phyloP scores from a whole-genome alignment of 495 filamentous ascomycete species.

The Glutinoglossum americanum region DNA sequence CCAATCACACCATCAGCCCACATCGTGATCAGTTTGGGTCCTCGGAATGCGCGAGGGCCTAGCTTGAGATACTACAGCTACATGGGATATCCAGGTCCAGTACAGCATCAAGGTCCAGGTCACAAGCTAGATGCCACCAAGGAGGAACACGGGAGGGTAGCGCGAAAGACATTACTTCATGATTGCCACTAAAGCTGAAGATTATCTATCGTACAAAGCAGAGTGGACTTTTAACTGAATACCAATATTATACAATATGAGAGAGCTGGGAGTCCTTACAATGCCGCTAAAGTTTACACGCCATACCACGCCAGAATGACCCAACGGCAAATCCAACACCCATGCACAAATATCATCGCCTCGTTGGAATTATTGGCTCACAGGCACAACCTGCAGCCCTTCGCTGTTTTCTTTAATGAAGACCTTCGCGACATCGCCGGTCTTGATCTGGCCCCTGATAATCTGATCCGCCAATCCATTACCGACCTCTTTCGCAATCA shows the following conservation, averaged over 20 bases:
- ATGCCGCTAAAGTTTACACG: neutral
- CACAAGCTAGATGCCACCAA: no score
- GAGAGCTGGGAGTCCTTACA: neutral
- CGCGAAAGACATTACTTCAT: neutral
- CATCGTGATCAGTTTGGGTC: no score
- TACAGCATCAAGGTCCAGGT: no score
- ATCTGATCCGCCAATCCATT: constrained; percentile 80
- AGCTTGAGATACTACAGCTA: no score
- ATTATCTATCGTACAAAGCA: neutral
- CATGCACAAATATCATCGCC: neutral
- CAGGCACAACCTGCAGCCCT: constrained; percentile 20
- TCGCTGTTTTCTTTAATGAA: constrained; percentile 33
- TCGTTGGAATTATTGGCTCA: neutral
- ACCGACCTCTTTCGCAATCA: constrained; percentile 74
- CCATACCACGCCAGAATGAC: neutral
- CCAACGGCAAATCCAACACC: neutral
- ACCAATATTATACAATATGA: neutral
- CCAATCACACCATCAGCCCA: no score
- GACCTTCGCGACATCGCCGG: constrained; percentile 49
- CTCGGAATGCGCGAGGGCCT: no score
- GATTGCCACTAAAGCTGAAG: no score
- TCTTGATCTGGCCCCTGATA: constrained; percentile 62
- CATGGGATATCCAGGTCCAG: no score
- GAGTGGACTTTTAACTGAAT: neutral
- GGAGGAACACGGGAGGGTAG: neutral